These are phyloP conservation scores for Ormosia semicastrata DNA, from an alignment of 306 rosid species.

Conservation along the genomic window DNA sequence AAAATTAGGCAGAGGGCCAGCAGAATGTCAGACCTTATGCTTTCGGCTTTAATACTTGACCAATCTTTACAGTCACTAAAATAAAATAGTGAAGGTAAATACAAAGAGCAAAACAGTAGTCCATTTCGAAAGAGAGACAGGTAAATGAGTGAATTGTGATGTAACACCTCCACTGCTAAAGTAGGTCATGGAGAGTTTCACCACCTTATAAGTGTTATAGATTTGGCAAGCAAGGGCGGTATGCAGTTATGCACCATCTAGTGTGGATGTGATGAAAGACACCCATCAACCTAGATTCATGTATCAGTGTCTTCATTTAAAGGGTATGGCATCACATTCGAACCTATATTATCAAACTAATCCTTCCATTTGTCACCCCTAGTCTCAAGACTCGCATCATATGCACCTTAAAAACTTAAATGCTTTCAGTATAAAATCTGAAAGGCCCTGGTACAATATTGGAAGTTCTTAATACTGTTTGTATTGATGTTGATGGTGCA, in stretches of 20 bases:
- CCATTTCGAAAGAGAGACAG: not conserved
- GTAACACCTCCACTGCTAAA: not conserved
- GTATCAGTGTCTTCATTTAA: not conserved
- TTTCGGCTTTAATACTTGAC: not conserved
- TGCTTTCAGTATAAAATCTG: not conserved
- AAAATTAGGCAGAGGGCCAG: too few relatives aligned
- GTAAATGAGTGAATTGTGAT: not conserved
- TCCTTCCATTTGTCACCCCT: too few relatives aligned
- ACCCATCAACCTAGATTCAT: not conserved
- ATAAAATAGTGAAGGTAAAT: too few relatives aligned
- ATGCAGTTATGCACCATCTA: not conserved
- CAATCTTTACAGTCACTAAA: not conserved
- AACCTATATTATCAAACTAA: not conserved
- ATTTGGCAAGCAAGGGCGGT: not conserved
- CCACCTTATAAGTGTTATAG: not conserved
- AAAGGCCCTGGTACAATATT: not conserved
- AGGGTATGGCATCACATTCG: conserved; percentile 20
- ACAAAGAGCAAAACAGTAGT: not conserved
- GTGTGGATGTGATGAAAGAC: not conserved
- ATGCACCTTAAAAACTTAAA: not conserved
- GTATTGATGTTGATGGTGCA: not conserved
- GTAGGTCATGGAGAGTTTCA: not conserved
- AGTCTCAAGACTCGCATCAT: conserved; percentile 4
- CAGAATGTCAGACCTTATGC: not conserved
- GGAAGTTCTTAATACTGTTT: not conserved